Percentiles rank a stretch among this genome's conserved stretches.
Evolutionary conservation across 257 asterid species (phyloP).

Genomic region (Sherardia arvensis): DNA sequence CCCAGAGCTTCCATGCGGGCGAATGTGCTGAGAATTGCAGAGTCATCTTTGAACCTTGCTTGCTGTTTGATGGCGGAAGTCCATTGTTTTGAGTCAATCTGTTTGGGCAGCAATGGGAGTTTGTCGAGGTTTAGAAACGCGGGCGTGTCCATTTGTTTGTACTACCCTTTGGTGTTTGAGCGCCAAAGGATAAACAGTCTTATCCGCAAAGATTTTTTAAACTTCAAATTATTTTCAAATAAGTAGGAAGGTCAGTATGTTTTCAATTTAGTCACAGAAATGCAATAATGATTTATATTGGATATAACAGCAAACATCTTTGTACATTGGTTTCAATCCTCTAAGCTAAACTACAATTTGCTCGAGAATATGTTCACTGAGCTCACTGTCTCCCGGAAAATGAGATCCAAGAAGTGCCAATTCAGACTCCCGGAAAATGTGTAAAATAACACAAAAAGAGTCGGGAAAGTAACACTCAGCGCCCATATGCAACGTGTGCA

Average conservation of each 20-base stretch:
- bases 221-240: background rate
- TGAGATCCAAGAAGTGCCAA: background rate
- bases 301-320: background rate
- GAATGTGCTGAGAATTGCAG: conserved; percentile 17
- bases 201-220: background rate
- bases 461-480: too few relatives aligned
- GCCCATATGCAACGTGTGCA: too few relatives aligned
- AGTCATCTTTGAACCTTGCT: conserved; percentile 19
- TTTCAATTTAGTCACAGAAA: too few relatives aligned
- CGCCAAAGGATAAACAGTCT: background rate
- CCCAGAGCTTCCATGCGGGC: conserved; percentile 21
- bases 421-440: too few relatives aligned
- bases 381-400: background rate
- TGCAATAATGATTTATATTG: too few relatives aligned
- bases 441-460: too few relatives aligned
- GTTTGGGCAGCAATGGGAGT: conserved; percentile 8
- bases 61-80: conserved; percentile 16
- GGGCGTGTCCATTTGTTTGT: conserved; percentile 16
- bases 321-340: background rate
- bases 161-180: background rate
- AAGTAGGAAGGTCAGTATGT: too few relatives aligned
- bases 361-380: background rate
- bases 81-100: conserved; percentile 14
- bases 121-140: conserved; percentile 9
- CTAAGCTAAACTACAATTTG: background rate